Base-by-base conservation (phyloP, 495 filamentous ascomycete genomes). In the Pyrenopolyporus hunteri region DNA sequence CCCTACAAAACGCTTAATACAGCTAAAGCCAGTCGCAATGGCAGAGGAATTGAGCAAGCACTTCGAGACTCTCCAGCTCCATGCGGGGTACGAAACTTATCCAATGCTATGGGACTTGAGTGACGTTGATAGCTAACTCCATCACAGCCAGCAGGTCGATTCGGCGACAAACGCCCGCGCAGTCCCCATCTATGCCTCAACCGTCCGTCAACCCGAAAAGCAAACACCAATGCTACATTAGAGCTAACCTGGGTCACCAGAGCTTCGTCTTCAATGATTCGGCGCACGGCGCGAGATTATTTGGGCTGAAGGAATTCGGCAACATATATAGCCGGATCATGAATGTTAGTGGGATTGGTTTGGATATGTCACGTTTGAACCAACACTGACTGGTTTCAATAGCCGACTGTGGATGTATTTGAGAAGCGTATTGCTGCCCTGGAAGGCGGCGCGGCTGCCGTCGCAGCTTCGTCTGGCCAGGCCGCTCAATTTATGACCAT, bases 251-350 rank as follows among this genome's bases (percentile, higher is more conserved):
- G 28, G 4, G 8, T 3, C 7, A 31, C 63, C 51, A 93, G 89
- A 97, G 92, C 66, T 98, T 79, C 74, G 82, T 84, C 54, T 98
- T 98, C 87, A 92, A 98, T 83, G 91, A 97, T 79, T 96, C 91
- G 29, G 94, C 93, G 45, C 94, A 98, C 73, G 94, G 92, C 61
- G 95, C 95, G 46, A 87, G 93, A 69, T 87, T 98, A 19, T 98
- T 98, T 71, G 91, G 91, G 64, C 91, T 98, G 76, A 96, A 97
- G 73, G 93, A 97, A 74, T 93, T 95, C 72, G 95, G 93, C 72
- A 97, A 98, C 76, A 97, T 98, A 78, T 98, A 98, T 82, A 92
- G 88, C 68, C 89, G 94, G 53, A 94, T 98, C 66, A 96, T 95
- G 92, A 98, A 98, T 74, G 81, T 83, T 48, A 67, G 79, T 73